Base-by-base conservation (phyloP, 495 filamentous ascomycete genomes). In the Aspergillus heteromorphus region DNA sequence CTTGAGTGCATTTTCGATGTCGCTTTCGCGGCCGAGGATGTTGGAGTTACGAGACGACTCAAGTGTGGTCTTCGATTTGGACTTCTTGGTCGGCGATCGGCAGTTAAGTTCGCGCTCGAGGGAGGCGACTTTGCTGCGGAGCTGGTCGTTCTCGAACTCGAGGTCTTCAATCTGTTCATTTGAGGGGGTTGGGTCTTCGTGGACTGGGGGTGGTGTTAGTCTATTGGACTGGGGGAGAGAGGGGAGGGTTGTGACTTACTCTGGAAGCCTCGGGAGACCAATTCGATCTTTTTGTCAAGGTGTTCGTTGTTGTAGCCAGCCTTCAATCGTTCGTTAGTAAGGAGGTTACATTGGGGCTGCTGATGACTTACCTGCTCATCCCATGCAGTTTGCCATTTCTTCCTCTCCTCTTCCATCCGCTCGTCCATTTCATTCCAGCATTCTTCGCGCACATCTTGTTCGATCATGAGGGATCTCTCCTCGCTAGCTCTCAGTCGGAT, bases 361-460 rank as follows among this genome's bases (percentile, higher is more conserved):
- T 14, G 29, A 21, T 30, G 5, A 27, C 81, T 74, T 51, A 90
- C 87, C 61, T 84, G 79, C 67, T 96, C 81, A 27, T 85, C 85
- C 77, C 86, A 81, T 14, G 83, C 85, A 13, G 74, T 83, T 58
- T 88, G 83, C 88, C 88, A 96, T 17, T 87, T 76, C 25, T 77
- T 76, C 69, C 89, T 82, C 62, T 95, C 89, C 19, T 81, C 72
- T 55, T 85, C 83, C 41, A 95, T 73, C 31, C 79, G 79, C 49
- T 76, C 79, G 62, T 98, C 93, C 78, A 95, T 93, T 66, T 97
- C 93, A 2, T 71, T 73, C 63, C 83, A 90, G 57, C 89, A 88
- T 59, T 96, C 92, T 63, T 96, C 93, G n/a, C 93, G 85, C 34
- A 97, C 82, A 11, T 87, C 85, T 65, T 86, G 83, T 63, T 98